phyloP scores from a whole-genome alignment of 23 red algal species.

The Gracilaria caudata region DNA sequence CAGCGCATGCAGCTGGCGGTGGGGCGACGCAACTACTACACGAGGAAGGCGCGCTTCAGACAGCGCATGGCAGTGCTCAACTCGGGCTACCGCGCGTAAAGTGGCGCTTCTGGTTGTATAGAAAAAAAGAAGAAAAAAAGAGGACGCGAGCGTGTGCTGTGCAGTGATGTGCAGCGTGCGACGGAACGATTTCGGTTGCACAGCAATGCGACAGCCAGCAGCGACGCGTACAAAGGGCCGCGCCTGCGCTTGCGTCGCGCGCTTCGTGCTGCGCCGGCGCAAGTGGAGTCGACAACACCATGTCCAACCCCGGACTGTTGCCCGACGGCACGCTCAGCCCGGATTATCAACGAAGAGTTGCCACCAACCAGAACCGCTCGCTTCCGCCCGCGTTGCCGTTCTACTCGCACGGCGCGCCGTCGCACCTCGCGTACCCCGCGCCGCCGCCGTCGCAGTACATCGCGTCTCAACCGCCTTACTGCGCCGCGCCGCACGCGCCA shows the following conservation, averaged over 20 bases:
- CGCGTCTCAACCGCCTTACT: neutral
- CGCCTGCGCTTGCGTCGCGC: too few relatives aligned
- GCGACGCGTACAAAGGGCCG: too few relatives aligned
- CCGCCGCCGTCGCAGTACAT: neutral
- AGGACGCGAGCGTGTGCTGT: too few relatives aligned
- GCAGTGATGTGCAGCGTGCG: too few relatives aligned
- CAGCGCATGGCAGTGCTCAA: constrained; percentile 77
- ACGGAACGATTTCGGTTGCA: too few relatives aligned
- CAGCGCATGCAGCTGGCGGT: constrained; percentile 18
- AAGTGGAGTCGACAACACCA: too few relatives aligned
- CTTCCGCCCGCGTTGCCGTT: neutral
- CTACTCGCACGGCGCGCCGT: neutral
- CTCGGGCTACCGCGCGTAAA: constrained; percentile 81
- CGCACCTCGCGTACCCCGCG: neutral
- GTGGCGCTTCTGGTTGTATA: neutral
- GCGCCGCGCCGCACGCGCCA: constrained; percentile 12
- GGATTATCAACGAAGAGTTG: constrained; percentile 16
- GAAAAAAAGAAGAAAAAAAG: too few relatives aligned
- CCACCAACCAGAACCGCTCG: constrained; percentile 7
- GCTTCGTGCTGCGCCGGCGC: too few relatives aligned
- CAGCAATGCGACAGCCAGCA: neutral
- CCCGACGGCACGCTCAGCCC: constrained; percentile 42
- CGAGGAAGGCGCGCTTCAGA: constrained; percentile 48
- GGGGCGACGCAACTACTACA: constrained; percentile 59
- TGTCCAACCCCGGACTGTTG: constrained; percentile 60